A percentile compares a stretch with the other conserved stretches of the same genome.
Conservation (phyloP, 2,329 filamentous ascomycete species). For the Pseudogymnoascus sp. region DNA sequence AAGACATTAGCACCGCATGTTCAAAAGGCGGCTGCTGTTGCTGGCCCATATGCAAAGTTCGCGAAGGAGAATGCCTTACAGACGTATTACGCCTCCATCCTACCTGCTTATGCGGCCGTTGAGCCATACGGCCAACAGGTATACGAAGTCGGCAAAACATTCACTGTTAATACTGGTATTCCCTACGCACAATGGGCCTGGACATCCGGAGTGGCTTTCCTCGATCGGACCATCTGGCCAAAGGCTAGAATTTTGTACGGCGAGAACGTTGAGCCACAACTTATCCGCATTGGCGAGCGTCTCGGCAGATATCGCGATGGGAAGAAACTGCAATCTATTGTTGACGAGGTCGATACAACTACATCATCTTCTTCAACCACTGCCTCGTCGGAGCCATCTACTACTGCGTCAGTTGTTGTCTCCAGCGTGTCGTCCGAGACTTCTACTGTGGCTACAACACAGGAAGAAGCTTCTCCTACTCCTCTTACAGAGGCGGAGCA, state of each 20-base stretch:
- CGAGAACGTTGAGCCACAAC: conserved; percentile 90
- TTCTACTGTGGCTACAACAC: conserved; percentile 14
- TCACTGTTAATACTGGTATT: conserved; percentile 60
- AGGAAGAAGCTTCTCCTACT: conserved; percentile 23
- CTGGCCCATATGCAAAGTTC: conserved; percentile 66
- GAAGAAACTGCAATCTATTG: conserved; percentile 51
- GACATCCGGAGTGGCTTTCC: conserved; percentile 59
- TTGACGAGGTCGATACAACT: conserved; percentile 42
- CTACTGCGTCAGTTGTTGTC: conserved; percentile 15
- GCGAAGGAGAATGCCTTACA: conserved; percentile 54
- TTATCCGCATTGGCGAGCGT: conserved; percentile 83
- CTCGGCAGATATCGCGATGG: conserved; percentile 64
- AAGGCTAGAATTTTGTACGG: conserved; percentile 71
- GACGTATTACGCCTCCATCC: conserved; percentile 61
- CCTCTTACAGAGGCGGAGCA: conserved; percentile 40
- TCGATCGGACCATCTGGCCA: conserved; percentile 73
- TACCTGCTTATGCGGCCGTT: conserved; percentile 67
- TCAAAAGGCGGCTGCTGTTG: conserved; percentile 44
- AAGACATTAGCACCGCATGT: conserved; percentile 66
- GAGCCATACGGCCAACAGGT: conserved; percentile 64
- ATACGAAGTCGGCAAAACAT: conserved; percentile 57
- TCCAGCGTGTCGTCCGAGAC: conserved; percentile 9
- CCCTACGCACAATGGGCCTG: conserved; percentile 65
- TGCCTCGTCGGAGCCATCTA: conserved; percentile 19
- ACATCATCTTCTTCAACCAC: conserved; percentile 24